phyloP scores from a whole-genome alignment of 1,284 basidiomycete species.

The Trametes pubescens region DNA sequence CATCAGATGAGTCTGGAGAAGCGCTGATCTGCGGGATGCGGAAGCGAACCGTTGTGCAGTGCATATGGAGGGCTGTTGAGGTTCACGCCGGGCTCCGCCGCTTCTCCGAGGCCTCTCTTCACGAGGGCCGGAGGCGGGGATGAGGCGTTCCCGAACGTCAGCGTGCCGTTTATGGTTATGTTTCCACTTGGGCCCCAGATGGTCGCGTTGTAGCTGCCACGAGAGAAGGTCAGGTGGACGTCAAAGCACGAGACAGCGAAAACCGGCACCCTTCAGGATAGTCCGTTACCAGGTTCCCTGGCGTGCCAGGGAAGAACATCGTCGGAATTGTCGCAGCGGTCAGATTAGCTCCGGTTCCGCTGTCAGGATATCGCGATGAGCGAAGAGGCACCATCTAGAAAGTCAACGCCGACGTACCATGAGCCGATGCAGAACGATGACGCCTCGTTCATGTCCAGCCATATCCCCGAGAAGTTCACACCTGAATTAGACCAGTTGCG shows the following conservation, averaged over 20 bases:
- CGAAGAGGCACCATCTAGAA: slow-evolving; percentile 33
- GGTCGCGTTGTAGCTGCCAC: slow-evolving; percentile 64
- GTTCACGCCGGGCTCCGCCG: slow-evolving; percentile 53
- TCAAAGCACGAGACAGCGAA: slow-evolving; percentile 5
- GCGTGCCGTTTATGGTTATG: slow-evolving; percentile 71
- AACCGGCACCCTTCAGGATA: slow-evolving; percentile 64
- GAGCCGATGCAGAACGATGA: slow-evolving; percentile 72
- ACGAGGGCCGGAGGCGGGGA: not conserved
- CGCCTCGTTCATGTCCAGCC: slow-evolving; percentile 83
- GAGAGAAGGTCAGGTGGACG: not conserved
- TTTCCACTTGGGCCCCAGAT: slow-evolving; percentile 77
- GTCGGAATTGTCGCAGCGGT: slow-evolving; percentile 55
- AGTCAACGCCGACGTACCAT: slow-evolving; percentile 58
- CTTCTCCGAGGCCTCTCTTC: slow-evolving; percentile 50
- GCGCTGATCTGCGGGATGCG: not conserved
- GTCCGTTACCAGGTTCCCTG: slow-evolving; percentile 57
- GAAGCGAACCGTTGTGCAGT: slow-evolving; percentile 68
- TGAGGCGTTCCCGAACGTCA: slow-evolving; percentile 62
- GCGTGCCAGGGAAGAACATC: slow-evolving; percentile 60
- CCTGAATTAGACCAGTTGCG: slow-evolving; percentile 66
- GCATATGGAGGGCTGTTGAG: slow-evolving; percentile 70
- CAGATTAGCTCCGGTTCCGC: slow-evolving; percentile 62
- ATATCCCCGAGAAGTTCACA: slow-evolving; percentile 72
- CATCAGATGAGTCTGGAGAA: not conserved
- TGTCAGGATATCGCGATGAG: slow-evolving; percentile 54